Base-by-base conservation (phyloP, 768 basidiomycete genomes). In the Rhizopogon sp. region DNA sequence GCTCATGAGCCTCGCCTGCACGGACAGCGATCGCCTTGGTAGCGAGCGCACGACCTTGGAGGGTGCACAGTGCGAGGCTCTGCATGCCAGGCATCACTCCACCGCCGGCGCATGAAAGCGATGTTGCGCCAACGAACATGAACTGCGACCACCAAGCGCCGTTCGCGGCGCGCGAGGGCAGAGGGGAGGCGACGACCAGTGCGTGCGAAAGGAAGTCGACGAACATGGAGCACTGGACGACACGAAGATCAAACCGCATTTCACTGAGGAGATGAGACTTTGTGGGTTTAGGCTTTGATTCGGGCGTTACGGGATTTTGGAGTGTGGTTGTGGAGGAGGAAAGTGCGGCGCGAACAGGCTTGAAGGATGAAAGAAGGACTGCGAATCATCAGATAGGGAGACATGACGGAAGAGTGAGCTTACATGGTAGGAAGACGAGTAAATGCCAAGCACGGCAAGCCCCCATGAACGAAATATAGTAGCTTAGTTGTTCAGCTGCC, bases 381-480 rank as follows among this genome's bases (percentile, higher is more conserved):
- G 31, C 6, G 4, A 16, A 28, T 20, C 42, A 39, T 76, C 71
- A 63, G 59, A 74, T 63, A 47, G 72, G 75, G 42, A 75, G 60
- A 29, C 70, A 50, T 35, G 28, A 20, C 6, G 28, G 11, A 41
- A 14, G 3, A 10, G 8, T 43, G 17, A 25, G 73, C 84, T 64
- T 68, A 88, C 88, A 74, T 5, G 89, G 88, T 42, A 90, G 75
- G 61, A 90, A 61, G 29, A 90, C 57, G 6, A 92, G 75, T 1
- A 90, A 74, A 62, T 88, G 79, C 52, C 83, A 63, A 1, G 87
- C 88, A 29, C 88, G 80, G 8, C 79, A 67, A 31, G 77, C 77
- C 67, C 87, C 88, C 55, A 87, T 72, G 20, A 81, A 77, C 0
- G 87, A 85, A 71, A 90, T 86, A 61, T 89, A 90, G 64, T 86